Evolutionary conservation across 1,284 basidiomycete species (phyloP).

Genomic region (Naganishia cerealis): DNA sequence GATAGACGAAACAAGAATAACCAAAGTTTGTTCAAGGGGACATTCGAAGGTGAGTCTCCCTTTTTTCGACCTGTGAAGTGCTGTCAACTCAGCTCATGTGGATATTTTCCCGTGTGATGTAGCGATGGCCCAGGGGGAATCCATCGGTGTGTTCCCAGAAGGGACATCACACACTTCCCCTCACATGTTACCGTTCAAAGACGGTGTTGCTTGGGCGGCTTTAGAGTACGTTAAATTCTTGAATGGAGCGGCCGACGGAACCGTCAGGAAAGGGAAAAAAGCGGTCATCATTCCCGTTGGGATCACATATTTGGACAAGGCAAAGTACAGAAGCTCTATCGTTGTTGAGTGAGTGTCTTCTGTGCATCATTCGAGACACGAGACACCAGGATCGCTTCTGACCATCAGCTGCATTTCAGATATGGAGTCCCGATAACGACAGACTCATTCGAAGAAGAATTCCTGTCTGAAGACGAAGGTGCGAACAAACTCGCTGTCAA

Average conservation of each 20-base stretch:
- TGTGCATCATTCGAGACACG: conserved; percentile 19
- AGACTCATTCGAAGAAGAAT: conserved; percentile 73
- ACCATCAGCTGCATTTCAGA: conserved; percentile 55
- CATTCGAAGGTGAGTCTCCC: conserved; percentile 63
- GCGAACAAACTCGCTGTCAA: conserved; percentile 79
- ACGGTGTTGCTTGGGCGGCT: conserved; percentile 92
- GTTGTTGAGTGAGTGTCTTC: conserved; percentile 55
- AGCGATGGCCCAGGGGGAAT: conserved; percentile 71
- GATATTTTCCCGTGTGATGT: background rate
- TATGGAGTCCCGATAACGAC: conserved; percentile 78
- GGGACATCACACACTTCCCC: conserved; percentile 76
- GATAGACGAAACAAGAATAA: conserved; percentile 89
- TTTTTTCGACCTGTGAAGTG: background rate
- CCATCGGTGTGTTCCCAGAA: conserved; percentile 91
- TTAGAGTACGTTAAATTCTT: conserved; percentile 85
- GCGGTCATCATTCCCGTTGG: conserved; percentile 75
- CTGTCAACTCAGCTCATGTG: background rate
- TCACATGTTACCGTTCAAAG: conserved; percentile 87
- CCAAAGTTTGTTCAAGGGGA: conserved; percentile 81
- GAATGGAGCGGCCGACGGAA: conserved; percentile 55
- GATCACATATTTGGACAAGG: conserved; percentile 92
- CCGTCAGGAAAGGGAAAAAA: conserved; percentile 53
- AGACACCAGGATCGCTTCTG: background rate
- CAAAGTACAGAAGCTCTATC: conserved; percentile 77
- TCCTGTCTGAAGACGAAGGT: conserved; percentile 68